Conservation (phyloP, 352 stramenopile species). For the Hyaloperonospora brassicae region DNA sequence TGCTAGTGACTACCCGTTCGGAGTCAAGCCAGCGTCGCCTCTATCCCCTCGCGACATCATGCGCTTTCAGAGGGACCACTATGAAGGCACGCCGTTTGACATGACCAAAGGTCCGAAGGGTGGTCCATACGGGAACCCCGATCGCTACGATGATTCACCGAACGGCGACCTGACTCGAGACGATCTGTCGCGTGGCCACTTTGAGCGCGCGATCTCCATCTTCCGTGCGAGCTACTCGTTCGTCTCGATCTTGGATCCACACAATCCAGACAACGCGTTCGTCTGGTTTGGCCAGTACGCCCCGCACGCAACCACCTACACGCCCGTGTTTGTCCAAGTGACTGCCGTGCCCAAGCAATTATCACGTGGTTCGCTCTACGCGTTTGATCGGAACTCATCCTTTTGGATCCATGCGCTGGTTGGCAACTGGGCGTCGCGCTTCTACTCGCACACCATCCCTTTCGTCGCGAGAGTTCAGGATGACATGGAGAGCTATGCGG, state of each 20-base stretch:
- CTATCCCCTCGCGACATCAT: conserved; percentile 85
- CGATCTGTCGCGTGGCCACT: conserved; percentile 54
- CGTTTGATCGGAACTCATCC: conserved; percentile 47
- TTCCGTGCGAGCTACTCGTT: conserved; percentile 90
- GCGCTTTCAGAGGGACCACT: conserved; percentile 88
- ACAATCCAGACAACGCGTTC: conserved; percentile 52
- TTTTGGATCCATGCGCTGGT: conserved; percentile 82
- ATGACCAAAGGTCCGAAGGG: conserved; percentile 68
- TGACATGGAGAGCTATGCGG: conserved; percentile 43
- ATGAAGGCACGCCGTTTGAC: conserved; percentile 88
- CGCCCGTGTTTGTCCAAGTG: conserved; percentile 79
- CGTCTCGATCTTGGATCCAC: conserved; percentile 54
- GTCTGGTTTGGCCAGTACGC: conserved; percentile 89
- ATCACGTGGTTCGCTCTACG: conserved; percentile 51
- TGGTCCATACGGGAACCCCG: conserved; percentile 87
- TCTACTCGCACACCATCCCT: conserved; percentile 63
- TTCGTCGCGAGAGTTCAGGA: conserved; percentile 52
- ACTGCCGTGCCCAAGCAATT: conserved; percentile 40
- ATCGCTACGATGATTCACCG: conserved; percentile 72
- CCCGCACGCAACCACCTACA: conserved; percentile 81
- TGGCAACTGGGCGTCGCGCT: conserved; percentile 75
- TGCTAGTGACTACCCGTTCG: conserved; percentile 83
- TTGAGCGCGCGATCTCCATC: conserved; percentile 90
- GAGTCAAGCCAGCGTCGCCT: conserved; percentile 41
- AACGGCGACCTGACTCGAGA: conserved; percentile 39